Conservation (phyloP, 2,329 filamentous ascomycete species). For the Colletotrichum gigasporum region DNA sequence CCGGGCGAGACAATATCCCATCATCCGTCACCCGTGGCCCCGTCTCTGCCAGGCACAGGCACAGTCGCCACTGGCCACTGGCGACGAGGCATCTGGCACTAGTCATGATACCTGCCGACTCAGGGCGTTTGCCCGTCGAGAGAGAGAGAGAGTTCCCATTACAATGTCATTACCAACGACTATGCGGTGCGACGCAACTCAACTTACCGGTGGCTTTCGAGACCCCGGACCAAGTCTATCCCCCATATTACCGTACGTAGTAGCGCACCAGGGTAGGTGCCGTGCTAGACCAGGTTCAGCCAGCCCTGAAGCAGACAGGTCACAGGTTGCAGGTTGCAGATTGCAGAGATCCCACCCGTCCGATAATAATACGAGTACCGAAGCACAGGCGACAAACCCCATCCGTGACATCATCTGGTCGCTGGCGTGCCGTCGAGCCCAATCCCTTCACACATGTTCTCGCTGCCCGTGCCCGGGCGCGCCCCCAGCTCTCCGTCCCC, state of each 20-base stretch:
- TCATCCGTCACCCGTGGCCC: constrained; percentile 4
- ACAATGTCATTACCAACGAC: not conserved
- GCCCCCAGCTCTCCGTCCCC: constrained; percentile 14
- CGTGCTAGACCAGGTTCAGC: no score
- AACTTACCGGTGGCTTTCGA: not conserved
- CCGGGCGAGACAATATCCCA: constrained; percentile 28
- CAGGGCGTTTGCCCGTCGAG: not conserved
- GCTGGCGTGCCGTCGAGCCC: not conserved
- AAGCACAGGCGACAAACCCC: not conserved
- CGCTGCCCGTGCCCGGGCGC: constrained; percentile 20
- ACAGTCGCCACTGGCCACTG: not conserved
- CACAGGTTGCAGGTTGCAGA: not conserved
- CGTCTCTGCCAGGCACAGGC: constrained; percentile 7
- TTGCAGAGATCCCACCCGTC: not conserved
- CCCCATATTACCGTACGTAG: no score
- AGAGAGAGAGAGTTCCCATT: not conserved
- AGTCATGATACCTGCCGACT: constrained; percentile 26
- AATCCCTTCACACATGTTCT: constrained; percentile 21
- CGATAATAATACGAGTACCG: constrained; percentile 7
- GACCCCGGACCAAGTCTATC: no score
- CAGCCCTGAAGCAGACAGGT: not conserved
- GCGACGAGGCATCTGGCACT: constrained; percentile 22
- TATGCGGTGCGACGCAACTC: constrained; percentile 1
- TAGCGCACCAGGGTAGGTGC: no score
- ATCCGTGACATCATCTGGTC: constrained; percentile 27